These are phyloP conservation scores for Pogostemon cablin DNA, from an alignment of 257 asterid genomes.

Conservation along the genomic window DNA sequence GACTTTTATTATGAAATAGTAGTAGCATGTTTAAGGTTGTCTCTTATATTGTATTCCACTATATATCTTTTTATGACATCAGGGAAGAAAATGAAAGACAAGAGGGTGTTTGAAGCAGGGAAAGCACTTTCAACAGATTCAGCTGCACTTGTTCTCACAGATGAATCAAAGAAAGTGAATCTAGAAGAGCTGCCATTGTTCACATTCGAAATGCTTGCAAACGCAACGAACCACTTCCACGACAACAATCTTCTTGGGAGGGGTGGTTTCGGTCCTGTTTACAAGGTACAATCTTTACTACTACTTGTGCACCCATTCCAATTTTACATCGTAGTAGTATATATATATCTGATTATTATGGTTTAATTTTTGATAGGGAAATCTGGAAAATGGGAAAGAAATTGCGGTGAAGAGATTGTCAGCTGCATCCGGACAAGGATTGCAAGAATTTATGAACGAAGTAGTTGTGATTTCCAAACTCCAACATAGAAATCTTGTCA, in stretches of 20 bases:
- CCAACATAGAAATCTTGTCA: conserved; percentile 62
- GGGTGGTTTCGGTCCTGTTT: conserved; percentile 75
- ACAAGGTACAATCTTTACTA: conserved; percentile 42
- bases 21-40: not conserved
- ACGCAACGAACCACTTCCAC: conserved; percentile 50
- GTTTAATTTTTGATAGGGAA: conserved; percentile 34
- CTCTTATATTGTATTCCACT: not conserved
- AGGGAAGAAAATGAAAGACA: conserved; percentile 30
- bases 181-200: conserved; percentile 55
- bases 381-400: conserved; percentile 47
- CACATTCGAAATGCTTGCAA: conserved; percentile 46
- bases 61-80: not conserved
- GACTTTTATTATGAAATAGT: not conserved
- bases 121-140: conserved; percentile 38
- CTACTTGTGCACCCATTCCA: not conserved
- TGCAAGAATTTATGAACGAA: conserved; percentile 62
- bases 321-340: not conserved
- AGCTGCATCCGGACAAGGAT: conserved; percentile 54
- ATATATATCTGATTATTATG: not conserved
- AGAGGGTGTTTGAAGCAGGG: conserved; percentile 33
- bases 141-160: conserved; percentile 29
- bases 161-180: conserved; percentile 38
- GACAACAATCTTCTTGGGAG: conserved; percentile 49
- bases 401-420: conserved; percentile 67
- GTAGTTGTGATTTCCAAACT: conserved; percentile 59